Conservation (phyloP, 2,329 filamentous ascomycete genomes). For the Byssoonygena ceratinophila region DNA sequence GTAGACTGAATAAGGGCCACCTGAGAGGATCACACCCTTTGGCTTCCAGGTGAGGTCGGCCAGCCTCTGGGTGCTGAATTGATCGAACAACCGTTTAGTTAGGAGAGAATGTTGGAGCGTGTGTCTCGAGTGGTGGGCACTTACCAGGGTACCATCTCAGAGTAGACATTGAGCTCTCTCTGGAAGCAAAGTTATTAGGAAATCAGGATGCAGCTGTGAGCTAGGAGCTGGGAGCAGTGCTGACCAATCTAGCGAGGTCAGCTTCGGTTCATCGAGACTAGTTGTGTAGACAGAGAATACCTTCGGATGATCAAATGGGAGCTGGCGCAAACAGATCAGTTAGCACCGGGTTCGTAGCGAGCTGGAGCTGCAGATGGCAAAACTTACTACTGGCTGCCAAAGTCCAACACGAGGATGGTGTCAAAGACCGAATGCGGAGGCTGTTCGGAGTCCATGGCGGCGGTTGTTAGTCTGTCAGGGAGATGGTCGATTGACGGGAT, state of each 20-base stretch:
- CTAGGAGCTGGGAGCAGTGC: neutral
- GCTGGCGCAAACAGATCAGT: neutral
- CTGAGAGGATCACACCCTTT: slow-evolving; percentile 69
- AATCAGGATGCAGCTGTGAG: neutral
- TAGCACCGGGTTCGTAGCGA: neutral
- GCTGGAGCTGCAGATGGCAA: neutral
- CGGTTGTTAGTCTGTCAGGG: no score
- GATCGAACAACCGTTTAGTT: neutral
- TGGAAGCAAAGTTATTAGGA: neutral
- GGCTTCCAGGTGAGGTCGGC: slow-evolving; percentile 67
- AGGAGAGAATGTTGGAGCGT: neutral
- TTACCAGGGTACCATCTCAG: slow-evolving; percentile 66
- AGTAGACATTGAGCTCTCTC: slow-evolving; percentile 67
- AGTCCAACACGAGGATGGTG: slow-evolving; percentile 15
- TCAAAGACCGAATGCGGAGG: slow-evolving; percentile 9
- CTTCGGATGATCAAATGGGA: slow-evolving; percentile 1
- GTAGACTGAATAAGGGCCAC: slow-evolving; percentile 69
- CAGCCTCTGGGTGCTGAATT: slow-evolving; percentile 55
- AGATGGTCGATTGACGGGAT: no score
- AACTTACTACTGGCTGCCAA: slow-evolving; percentile 12
- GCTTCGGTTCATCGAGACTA: neutral
- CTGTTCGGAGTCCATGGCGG: slow-evolving; percentile 4
- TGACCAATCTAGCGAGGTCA: neutral
- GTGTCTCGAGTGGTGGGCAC: slow-evolving; percentile 13
- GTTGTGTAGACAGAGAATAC: neutral